phyloP scores from a whole-genome alignment of 208 protist genomes.

The Wallacemonas sp. region DNA sequence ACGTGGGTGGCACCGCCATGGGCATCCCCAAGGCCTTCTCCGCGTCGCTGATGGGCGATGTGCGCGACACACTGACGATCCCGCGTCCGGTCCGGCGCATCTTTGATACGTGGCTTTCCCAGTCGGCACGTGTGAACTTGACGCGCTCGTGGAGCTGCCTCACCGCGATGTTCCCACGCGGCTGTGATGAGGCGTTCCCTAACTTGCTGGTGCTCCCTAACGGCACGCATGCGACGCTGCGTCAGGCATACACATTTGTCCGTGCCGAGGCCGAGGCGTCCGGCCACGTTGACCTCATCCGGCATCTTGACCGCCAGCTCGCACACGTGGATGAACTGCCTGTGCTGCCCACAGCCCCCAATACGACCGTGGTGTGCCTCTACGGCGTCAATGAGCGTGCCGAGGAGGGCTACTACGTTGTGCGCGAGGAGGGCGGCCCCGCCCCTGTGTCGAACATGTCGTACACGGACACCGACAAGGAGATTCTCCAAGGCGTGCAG shows the following conservation, averaged over 20 bases:
- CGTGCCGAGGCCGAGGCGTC: conserved; percentile 37
- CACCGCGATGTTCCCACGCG: conserved; percentile 61
- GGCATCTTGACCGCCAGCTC: conserved; percentile 25
- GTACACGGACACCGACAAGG: conserved; percentile 14
- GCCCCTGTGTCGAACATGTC: conserved; percentile 25
- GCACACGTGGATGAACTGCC: conserved; percentile 40
- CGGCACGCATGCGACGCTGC: conserved; percentile 38
- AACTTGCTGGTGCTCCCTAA: conserved; percentile 50
- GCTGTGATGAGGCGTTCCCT: conserved; percentile 54
- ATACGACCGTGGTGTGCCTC: conserved; percentile 85
- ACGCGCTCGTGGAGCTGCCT: conserved; percentile 77
- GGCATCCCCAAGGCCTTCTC: conserved; percentile 83
- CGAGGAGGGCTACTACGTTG: conserved; percentile 81
- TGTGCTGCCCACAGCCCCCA: conserved; percentile 72
- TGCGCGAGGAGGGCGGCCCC: conserved; percentile 10
- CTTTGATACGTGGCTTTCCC: conserved; percentile 79
- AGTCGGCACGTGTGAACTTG: conserved; percentile 53
- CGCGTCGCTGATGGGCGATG: conserved; percentile 81
- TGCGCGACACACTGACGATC: conserved; percentile 81
- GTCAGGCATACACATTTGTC: conserved; percentile 31
- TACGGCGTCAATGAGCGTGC: conserved; percentile 85
- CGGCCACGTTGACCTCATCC: conserved; percentile 49
- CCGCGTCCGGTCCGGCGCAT: conserved; percentile 49
- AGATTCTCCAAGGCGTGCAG: conserved; percentile 52
- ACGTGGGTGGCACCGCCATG: conserved; percentile 77